phyloP scores from a whole-genome alignment of 2,329 filamentous ascomycete species.

The Cadophora sp. region DNA sequence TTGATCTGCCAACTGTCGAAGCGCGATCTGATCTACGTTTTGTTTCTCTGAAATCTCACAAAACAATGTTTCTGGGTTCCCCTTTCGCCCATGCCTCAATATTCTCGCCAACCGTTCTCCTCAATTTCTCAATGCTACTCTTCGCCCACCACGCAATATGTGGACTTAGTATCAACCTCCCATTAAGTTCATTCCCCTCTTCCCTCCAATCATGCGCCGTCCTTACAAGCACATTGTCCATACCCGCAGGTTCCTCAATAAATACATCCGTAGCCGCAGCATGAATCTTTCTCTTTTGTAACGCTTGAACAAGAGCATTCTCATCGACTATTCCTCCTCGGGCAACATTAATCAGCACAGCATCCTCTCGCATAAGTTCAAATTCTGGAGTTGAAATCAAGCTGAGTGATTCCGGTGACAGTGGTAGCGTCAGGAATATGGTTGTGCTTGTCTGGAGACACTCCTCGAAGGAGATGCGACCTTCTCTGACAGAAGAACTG shows the following conservation, averaged over 20 bases:
- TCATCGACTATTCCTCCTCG: slow-evolving; percentile 44
- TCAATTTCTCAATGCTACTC: slow-evolving; percentile 54
- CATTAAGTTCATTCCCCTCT: slow-evolving; percentile 44
- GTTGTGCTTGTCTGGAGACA: slow-evolving; percentile 31
- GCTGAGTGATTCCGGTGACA: slow-evolving; percentile 35
- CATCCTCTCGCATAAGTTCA: slow-evolving; percentile 32
- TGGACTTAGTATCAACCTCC: slow-evolving; percentile 58
- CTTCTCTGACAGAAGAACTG: slow-evolving; percentile 17
- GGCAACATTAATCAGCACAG: slow-evolving; percentile 43
- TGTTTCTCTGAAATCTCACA: neutral
- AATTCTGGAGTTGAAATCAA: slow-evolving; percentile 39
- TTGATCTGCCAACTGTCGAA: neutral
- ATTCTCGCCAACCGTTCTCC: slow-evolving; percentile 51
- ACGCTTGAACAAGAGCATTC: slow-evolving; percentile 39
- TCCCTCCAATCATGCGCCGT: slow-evolving; percentile 29
- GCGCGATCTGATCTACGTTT: neutral
- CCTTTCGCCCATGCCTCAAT: slow-evolving; percentile 53
- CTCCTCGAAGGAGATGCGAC: slow-evolving; percentile 32
- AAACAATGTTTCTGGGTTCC: slow-evolving; percentile 34
- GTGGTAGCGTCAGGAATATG: slow-evolving; percentile 36
- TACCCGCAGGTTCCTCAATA: slow-evolving; percentile 47
- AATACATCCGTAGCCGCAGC: slow-evolving; percentile 45
- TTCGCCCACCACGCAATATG: slow-evolving; percentile 61
- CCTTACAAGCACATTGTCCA: slow-evolving; percentile 43
- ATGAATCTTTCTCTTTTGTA: slow-evolving; percentile 38